Percentiles rank a stretch among this genome's conserved stretches.
phyloP scores from a whole-genome alignment of 495 filamentous ascomycete species.

The Hyaloscypha variabilis region DNA sequence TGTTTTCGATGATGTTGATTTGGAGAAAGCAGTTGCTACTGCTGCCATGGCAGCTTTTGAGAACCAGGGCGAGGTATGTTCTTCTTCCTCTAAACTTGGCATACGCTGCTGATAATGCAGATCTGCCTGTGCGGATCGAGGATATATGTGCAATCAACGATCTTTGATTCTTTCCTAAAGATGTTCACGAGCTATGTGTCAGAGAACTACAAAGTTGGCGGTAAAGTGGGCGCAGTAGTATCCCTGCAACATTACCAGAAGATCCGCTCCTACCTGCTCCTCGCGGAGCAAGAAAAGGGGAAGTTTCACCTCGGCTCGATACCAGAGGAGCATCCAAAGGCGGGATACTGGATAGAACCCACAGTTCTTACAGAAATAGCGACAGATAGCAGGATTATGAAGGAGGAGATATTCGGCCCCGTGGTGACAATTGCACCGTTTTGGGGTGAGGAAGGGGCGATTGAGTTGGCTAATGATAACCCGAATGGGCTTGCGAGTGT shows the following conservation, averaged over 20 bases:
- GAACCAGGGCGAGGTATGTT: constrained; percentile 40
- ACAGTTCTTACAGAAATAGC: constrained; percentile 4
- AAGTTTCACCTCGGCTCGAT: constrained; percentile 3
- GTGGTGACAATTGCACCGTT: constrained; percentile 55
- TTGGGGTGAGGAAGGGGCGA: constrained; percentile 65
- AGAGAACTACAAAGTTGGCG: constrained; percentile 4
- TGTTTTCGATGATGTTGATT: constrained; percentile 52
- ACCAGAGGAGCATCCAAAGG: neutral
- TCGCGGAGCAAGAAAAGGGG: constrained; percentile 5
- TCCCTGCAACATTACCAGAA: constrained; percentile 16
- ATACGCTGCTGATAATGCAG: neutral
- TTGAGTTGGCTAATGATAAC: constrained; percentile 78
- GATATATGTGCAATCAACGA: constrained; percentile 7
- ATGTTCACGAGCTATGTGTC: neutral
- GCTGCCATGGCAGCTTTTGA: constrained; percentile 37
- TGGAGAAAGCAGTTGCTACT: constrained; percentile 55
- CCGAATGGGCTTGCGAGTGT: constrained; percentile 78
- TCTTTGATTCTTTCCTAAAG: constrained; percentile 6
- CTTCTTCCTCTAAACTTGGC: neutral
- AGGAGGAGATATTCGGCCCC: constrained; percentile 61
- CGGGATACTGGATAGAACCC: constrained; percentile 10
- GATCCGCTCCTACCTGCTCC: constrained; percentile 4
- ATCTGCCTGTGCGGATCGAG: constrained; percentile 12
- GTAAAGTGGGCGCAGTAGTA: constrained; percentile 10
- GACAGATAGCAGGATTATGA: constrained; percentile 7